phyloP scores from a whole-genome alignment of 2,329 filamentous ascomycete genomes.

The Epichloe baconii region DNA sequence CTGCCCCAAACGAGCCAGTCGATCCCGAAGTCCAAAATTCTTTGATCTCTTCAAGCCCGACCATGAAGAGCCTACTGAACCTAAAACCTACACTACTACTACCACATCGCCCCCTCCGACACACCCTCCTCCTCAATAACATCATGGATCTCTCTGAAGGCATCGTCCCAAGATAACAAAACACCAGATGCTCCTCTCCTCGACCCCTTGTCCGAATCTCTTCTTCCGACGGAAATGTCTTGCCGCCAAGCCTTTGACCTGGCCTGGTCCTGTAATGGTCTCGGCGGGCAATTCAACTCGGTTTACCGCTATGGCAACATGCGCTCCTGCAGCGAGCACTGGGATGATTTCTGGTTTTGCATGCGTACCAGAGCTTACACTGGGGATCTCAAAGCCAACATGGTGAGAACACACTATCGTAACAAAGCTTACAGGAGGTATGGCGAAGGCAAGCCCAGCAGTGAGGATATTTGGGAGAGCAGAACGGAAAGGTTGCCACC shows the following conservation, averaged over 20 bases:
- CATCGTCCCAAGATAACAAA: constrained; percentile 13
- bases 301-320: constrained; percentile 78
- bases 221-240: constrained; percentile 72
- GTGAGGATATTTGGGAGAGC: constrained; percentile 81
- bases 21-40: constrained; percentile 43
- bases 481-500: constrained; percentile 47
- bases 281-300: constrained; percentile 83
- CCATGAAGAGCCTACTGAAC: constrained; percentile 15
- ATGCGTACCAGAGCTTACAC: constrained; percentile 65
- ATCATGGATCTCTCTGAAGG: constrained; percentile 23
- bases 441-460: constrained; percentile 50
- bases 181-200: constrained; percentile 14
- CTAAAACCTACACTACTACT: constrained; percentile 8
- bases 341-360: constrained; percentile 96
- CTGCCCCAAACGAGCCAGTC: constrained; percentile 16
- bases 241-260: constrained; percentile 84
- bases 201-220: constrained; percentile 46
- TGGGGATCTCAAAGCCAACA: constrained; percentile 44
- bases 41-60: constrained; percentile 29
- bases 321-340: constrained; percentile 68
- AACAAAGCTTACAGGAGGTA: constrained; percentile 54
- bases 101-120: constrained; percentile 15
- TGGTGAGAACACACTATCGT: constrained; percentile 55
- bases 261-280: constrained; percentile 85
- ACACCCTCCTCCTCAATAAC: constrained; percentile 17